Evolutionary conservation across 495 filamentous ascomycete species (phyloP).

Genomic region (Halenospora varia): DNA sequence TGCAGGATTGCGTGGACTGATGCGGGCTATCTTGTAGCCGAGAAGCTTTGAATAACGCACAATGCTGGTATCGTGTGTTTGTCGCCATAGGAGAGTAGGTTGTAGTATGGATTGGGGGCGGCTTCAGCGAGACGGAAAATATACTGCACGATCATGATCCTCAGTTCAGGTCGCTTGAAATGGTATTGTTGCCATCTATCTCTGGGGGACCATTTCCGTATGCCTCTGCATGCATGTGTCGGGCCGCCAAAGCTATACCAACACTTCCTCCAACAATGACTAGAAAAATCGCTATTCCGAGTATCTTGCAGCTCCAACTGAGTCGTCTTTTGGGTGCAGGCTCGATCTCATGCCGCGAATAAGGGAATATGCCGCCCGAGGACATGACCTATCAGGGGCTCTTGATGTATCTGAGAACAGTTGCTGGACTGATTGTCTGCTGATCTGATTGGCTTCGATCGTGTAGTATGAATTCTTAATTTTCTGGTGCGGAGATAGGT

Average conservation of each 20-base stretch:
- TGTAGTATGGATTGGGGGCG: neutral
- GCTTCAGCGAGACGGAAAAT: neutral
- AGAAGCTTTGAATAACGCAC: neutral
- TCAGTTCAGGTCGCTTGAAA: too few relatives aligned
- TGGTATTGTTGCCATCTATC: too few relatives aligned
- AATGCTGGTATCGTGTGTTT: neutral
- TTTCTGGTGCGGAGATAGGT: too few relatives aligned
- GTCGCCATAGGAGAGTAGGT: neutral
- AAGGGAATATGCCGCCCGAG: neutral
- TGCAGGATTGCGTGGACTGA: neutral
- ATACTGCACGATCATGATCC: neutral
- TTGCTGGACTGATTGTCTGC: neutral
- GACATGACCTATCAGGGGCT: neutral
- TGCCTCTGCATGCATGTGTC: neutral
- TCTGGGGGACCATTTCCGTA: too few relatives aligned
- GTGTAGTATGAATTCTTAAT: neutral
- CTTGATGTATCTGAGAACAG: too few relatives aligned
- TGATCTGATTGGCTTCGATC: neutral
- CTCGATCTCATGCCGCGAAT: neutral
- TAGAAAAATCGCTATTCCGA: neutral
- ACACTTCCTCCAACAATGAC: neutral
- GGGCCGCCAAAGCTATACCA: neutral
- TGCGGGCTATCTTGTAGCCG: neutral
- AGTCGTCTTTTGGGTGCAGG: neutral
- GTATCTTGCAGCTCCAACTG: neutral